Conservation (phyloP, 345 rosid genomes). For the Pseudoturritis turrita region DNA sequence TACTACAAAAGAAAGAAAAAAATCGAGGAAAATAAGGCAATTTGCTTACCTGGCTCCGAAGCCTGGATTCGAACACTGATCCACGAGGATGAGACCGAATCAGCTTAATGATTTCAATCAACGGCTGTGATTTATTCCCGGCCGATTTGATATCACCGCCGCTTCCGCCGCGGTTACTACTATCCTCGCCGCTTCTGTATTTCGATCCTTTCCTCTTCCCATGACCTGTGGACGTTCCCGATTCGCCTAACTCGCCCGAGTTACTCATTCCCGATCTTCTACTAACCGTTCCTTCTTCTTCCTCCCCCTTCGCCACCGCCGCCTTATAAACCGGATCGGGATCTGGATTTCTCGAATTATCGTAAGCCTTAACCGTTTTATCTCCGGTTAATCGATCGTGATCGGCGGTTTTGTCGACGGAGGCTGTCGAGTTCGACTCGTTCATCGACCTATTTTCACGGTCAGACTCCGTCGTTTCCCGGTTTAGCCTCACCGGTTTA, state of each 20-base stretch:
- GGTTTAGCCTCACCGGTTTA: constrained; percentile 9
- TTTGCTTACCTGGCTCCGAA: constrained; percentile 44
- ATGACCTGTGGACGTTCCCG: constrained; percentile 54
- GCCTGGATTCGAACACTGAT: constrained; percentile 48
- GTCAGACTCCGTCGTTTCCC: constrained; percentile 40
- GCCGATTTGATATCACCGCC: constrained; percentile 23
- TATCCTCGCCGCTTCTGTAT: constrained; percentile 25
- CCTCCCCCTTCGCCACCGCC: constrained; percentile 9
- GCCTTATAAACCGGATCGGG: constrained; percentile 36
- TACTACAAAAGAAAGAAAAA: background rate
- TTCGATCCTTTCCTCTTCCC: constrained; percentile 29
- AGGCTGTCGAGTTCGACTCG: constrained; percentile 70
- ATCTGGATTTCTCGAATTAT: constrained; percentile 23
- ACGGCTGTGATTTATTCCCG: constrained; percentile 47
- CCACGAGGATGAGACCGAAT: constrained; percentile 50
- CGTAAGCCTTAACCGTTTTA: constrained; percentile 15
- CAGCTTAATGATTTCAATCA: constrained; percentile 37
- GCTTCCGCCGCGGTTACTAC: constrained; percentile 14
- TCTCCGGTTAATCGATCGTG: constrained; percentile 1
- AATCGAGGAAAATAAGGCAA: background rate
- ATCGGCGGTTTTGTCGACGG: constrained; percentile 34
- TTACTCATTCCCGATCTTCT: constrained; percentile 27
- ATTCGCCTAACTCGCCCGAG: constrained; percentile 41
- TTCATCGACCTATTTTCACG: constrained; percentile 60
- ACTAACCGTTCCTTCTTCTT: constrained; percentile 19